Conservation (phyloP, 2,329 filamentous ascomycete species). For the Nectriaceae sp. region DNA sequence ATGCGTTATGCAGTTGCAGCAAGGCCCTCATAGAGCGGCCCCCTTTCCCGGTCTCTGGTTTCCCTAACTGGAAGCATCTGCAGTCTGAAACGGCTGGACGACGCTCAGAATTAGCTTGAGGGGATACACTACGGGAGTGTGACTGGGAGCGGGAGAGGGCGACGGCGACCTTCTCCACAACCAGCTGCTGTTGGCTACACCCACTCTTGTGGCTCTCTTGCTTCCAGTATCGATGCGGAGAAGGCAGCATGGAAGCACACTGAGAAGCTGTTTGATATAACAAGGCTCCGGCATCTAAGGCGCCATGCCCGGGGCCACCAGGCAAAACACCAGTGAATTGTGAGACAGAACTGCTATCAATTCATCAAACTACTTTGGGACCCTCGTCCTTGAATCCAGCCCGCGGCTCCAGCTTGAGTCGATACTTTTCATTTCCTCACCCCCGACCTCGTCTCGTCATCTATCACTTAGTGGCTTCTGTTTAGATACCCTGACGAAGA, state of each 20-base stretch:
- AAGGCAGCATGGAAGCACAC: constrained; percentile 16
- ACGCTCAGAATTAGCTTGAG: constrained; percentile 13
- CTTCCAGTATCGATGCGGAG: constrained; percentile 23
- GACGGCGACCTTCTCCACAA: constrained; percentile 17
- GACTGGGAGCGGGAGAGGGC: constrained; percentile 21
- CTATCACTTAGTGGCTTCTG: constrained; percentile 31
- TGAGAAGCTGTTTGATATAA: constrained; percentile 27
- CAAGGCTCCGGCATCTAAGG: constrained; percentile 20
- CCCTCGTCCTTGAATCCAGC: constrained; percentile 15
- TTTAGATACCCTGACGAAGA: constrained; percentile 20
- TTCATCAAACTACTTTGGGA: constrained; percentile 17
- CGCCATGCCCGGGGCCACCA: constrained; percentile 8
- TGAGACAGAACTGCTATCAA: constrained; percentile 21
- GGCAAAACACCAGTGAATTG: constrained; percentile 16
- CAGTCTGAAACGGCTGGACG: constrained; percentile 11
- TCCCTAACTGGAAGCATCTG: constrained; percentile 9
- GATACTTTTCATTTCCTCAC: constrained; percentile 9
- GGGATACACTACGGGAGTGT: constrained; percentile 27
- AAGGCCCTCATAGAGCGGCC: constrained; percentile 6
- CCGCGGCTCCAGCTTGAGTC: constrained; percentile 16
- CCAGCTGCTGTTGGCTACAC: constrained; percentile 19
- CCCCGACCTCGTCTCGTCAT: constrained; percentile 22
- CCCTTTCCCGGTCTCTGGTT: constrained; percentile 7
- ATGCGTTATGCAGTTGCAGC: constrained; percentile 8
- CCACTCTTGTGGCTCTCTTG: constrained; percentile 19